Conservation (phyloP, 2,329 filamentous ascomycete species). For the Anisogramma anomala region DNA sequence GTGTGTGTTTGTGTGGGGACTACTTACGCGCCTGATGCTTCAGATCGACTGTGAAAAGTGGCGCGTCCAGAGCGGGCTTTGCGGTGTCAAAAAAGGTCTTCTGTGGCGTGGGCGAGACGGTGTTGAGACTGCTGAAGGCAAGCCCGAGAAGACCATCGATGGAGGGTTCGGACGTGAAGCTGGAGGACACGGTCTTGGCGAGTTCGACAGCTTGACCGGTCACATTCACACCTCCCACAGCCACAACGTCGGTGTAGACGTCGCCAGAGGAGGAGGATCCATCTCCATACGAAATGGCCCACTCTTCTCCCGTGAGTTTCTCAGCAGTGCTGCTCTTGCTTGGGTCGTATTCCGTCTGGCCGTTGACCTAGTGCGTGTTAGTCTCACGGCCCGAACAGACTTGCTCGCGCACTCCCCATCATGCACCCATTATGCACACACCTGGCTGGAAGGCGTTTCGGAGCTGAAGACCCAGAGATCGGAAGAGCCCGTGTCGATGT, state of each 20-base stretch:
- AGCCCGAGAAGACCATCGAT: constrained; percentile 34
- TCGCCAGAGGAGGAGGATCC: constrained; percentile 22
- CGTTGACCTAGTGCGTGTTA: constrained; percentile 17
- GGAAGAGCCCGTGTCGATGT: constrained; percentile 35
- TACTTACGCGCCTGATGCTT: constrained; percentile 20
- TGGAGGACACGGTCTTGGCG: constrained; percentile 28
- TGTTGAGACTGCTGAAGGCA: constrained; percentile 33
- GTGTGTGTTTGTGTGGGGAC: constrained; percentile 10
- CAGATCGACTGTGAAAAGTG: constrained; percentile 25
- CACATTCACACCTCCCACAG: constrained; percentile 27
- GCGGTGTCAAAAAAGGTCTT: constrained; percentile 31
- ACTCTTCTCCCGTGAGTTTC: constrained; percentile 19
- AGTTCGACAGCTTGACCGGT: constrained; percentile 31
- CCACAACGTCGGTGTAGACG: constrained; percentile 23
- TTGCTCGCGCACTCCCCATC: too few species aligned
- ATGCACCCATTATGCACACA: neutral
- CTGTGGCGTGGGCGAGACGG: constrained; percentile 28
- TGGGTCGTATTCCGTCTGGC: constrained; percentile 23
- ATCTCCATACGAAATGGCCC: constrained; percentile 25
- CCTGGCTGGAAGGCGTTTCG: constrained; percentile 16
- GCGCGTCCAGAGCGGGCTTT: constrained; percentile 19
- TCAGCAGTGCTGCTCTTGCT: constrained; percentile 20
- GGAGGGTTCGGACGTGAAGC: constrained; percentile 27
- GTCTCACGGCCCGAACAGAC: constrained; percentile 14
- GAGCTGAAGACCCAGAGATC: constrained; percentile 29